phyloP scores from a whole-genome alignment of 257 asterid genomes.

The Prunella vulgaris region DNA sequence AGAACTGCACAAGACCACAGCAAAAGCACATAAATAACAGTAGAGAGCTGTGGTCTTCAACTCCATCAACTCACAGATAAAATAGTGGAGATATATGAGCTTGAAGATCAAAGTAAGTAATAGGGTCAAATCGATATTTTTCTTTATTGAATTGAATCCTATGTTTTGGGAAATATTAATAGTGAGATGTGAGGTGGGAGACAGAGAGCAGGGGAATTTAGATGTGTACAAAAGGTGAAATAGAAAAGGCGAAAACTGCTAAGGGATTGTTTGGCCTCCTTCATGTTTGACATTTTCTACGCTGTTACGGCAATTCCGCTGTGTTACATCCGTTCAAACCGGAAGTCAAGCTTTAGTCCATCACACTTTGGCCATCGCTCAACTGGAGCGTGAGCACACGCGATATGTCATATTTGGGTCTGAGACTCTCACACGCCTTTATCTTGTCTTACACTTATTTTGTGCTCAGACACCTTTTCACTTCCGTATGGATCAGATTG shows the following conservation, averaged over 20 bases:
- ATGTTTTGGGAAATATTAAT: neutral
- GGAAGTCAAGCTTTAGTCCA: conserved; percentile 4
- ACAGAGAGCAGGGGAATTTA: conserved; percentile 26
- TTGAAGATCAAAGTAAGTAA: conserved; percentile 23
- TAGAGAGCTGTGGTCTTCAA: conserved; percentile 33
- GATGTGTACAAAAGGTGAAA: conserved; percentile 21
- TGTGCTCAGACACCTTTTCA: too few species aligned
- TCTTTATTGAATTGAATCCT: neutral
- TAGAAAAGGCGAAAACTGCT: conserved; percentile 19
- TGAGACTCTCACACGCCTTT: too few species aligned
- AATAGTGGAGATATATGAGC: neutral
- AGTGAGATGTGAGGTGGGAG: conserved; percentile 24
- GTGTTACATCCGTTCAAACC: conserved; percentile 26
- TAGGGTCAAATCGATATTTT: conserved; percentile 22
- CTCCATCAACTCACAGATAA: conserved; percentile 33
- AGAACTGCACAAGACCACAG: conserved; percentile 36
- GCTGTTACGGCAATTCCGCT: conserved; percentile 18
- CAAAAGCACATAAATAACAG: conserved; percentile 30
- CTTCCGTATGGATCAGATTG: too few species aligned
- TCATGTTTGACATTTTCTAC: neutral
- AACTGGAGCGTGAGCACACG: conserved; percentile 30
- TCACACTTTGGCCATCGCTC: neutral
- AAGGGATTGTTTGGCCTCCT: conserved; percentile 35
- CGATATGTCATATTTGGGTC: too few species aligned
- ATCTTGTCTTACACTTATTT: too few species aligned